These are phyloP conservation scores for Mucor lusitanicus DNA, from an alignment of 371 early-diverging fungal genomes.

Conservation along the genomic window DNA sequence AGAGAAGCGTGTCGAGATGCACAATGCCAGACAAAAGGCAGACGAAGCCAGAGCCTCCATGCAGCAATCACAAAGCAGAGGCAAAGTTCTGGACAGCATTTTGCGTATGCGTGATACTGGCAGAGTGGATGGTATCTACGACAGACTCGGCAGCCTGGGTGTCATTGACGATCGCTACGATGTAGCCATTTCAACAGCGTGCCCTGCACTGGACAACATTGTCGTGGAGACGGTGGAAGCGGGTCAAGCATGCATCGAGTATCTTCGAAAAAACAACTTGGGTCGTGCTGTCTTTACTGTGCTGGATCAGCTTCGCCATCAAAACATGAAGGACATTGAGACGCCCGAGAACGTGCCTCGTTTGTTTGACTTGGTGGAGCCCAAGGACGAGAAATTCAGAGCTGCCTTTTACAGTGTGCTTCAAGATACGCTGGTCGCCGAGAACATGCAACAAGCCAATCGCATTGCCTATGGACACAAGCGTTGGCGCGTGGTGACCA, in stretches of 20 bases:
- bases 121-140: constrained; percentile 86
- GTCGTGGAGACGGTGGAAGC: constrained; percentile 95
- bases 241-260: constrained; percentile 93
- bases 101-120: constrained; percentile 82
- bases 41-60: constrained; percentile 68
- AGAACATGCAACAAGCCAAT: constrained; percentile 90
- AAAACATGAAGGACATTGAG: constrained; percentile 50
- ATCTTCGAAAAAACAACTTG: constrained; percentile 83
- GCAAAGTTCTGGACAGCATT: constrained; percentile 73
- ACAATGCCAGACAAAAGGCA: constrained; percentile 60
- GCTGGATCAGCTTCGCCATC: constrained; percentile 74
- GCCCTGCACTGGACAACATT: constrained; percentile 86
- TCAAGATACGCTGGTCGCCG: constrained; percentile 93
- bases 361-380: constrained; percentile 90
- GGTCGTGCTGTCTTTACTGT: constrained; percentile 94
- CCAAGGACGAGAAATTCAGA: constrained; percentile 72
- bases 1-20: constrained; percentile 37
- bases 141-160: constrained; percentile 96
- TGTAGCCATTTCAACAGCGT: constrained; percentile 95
- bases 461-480: constrained; percentile 84
- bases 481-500: constrained; percentile 95
- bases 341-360: constrained; percentile 88
- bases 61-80: constrained; percentile 71
- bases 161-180: constrained; percentile 95
- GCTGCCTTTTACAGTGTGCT: constrained; percentile 94